Base-by-base conservation (phyloP, 371 early-diverging fungal species). In the Actinomucor elegans region DNA sequence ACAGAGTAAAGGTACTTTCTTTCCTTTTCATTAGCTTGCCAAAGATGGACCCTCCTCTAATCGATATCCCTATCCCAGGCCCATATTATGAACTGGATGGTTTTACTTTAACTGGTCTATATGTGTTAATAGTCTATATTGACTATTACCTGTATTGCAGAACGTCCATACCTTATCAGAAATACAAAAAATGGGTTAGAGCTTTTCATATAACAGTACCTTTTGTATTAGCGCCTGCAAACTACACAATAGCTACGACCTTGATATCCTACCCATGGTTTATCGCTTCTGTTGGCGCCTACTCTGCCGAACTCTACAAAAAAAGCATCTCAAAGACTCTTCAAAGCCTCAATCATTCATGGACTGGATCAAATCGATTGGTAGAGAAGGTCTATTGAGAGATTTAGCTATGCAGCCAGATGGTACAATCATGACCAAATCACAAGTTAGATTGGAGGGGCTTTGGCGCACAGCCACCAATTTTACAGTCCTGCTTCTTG, bases 221-320 rank as follows among this genome's bases (percentile, higher is more conserved):
- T 5, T 20, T 54, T 18, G 2, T 54, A 6, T 10, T 46, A 9
- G 35, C 37, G 10, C 47, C 55, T 5, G 10, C 17, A 15, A 2
- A 7, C 1, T 17, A 24, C 17, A 21, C 28, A 3, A 29, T 27
- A 5, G 17, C 29, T 3, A 54, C 55, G 1, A 9, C 23, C 3
- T 54, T 45, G 36, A 46, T 29, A 3, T 36, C 46, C 0, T 35
- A 26, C 23, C 55, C 55, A 11, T 54, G 55, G 55, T 45, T 54
- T 28, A 14, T 54, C 15, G 38, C 55, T 18, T 36, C 55, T 11
- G 46, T 46, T 0, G 55, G 55, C 11, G 29, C 38, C 2, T 54
- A 46, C 12, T 11, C 27, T 8, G n/a, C 46, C 5, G 23, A 37
- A 8, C 21, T 27, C 21, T 43, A 54, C 15, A 54, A 54, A 5